phyloP scores from a whole-genome alignment of 345 rosid species.

The Triadica sebifera region DNA sequence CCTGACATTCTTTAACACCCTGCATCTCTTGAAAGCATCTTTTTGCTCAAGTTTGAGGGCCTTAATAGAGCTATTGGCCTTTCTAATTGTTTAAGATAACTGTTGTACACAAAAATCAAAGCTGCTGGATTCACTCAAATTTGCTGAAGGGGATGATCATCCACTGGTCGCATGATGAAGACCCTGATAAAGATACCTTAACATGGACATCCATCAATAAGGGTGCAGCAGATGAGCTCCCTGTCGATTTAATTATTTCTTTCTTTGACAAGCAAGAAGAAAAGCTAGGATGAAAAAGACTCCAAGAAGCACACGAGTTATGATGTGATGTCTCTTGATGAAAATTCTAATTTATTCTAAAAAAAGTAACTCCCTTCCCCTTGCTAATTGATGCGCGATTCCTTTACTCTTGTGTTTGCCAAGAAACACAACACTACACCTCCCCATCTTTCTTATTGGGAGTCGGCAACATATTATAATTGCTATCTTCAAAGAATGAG shows the following conservation, averaged over 20 bases:
- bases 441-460: no score
- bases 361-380: no score
- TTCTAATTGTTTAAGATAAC: background rate
- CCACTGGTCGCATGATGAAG: constrained; percentile 1
- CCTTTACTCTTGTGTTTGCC: no score
- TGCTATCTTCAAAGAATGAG: no score
- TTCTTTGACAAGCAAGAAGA: background rate
- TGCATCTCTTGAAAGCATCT: constrained; percentile 15
- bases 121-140: constrained; percentile 9
- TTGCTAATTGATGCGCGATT: no score
- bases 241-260: constrained; percentile 4
- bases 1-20: background rate
- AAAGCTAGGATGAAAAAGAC: constrained; percentile 1
- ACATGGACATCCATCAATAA: background rate
- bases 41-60: no score
- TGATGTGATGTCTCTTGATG: no score
- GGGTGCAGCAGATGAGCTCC: background rate
- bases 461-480: no score
- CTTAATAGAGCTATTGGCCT: constrained; percentile 10
- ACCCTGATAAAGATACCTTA: constrained; percentile 11
- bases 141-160: background rate
- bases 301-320: background rate
- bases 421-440: no score
- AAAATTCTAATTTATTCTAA: no score
- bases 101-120: constrained; percentile 18